Percentiles rank a stretch among this genome's conserved stretches.
Conservation (phyloP, 192 early-diverging fungal genomes). For the Coemansia sp. region DNA sequence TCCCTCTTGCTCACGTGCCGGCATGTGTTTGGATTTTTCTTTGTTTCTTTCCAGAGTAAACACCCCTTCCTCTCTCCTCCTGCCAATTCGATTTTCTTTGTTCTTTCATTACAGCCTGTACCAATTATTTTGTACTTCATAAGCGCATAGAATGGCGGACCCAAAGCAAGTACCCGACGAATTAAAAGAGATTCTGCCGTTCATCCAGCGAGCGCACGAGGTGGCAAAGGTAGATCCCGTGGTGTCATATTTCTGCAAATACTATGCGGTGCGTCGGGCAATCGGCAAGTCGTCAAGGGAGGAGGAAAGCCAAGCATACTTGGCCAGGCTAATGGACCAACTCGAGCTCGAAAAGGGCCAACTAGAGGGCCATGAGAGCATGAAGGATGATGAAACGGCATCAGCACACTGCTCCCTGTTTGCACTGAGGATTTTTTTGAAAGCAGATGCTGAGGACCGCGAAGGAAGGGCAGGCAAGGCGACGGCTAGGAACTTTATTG, state of each 20-base stretch:
- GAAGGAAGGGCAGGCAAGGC: conserved; percentile 75
- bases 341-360: conserved; percentile 81
- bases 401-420: conserved; percentile 87
- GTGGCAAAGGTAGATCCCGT: conserved; percentile 79
- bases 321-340: conserved; percentile 71
- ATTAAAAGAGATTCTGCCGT: conserved; percentile 71
- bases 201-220: conserved; percentile 83
- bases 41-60: neutral
- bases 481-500: conserved; percentile 89
- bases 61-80: neutral
- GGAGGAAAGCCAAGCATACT: conserved; percentile 60
- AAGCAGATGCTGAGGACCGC: conserved; percentile 92
- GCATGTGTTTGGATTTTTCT: neutral
- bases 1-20: too few species aligned
- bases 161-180: conserved; percentile 59
- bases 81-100: neutral
- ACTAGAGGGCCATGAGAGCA: conserved; percentile 65
- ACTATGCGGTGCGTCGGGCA: conserved; percentile 82
- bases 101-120: neutral
- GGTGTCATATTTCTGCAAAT: conserved; percentile 90
- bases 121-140: neutral
- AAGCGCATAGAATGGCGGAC: conserved; percentile 10
- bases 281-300: conserved; percentile 59
- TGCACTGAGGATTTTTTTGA: conserved; percentile 84
- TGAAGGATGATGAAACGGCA: conserved; percentile 76